phyloP scores from a whole-genome alignment of 2,329 filamentous ascomycete genomes.

The Aspergillus hortae region DNA sequence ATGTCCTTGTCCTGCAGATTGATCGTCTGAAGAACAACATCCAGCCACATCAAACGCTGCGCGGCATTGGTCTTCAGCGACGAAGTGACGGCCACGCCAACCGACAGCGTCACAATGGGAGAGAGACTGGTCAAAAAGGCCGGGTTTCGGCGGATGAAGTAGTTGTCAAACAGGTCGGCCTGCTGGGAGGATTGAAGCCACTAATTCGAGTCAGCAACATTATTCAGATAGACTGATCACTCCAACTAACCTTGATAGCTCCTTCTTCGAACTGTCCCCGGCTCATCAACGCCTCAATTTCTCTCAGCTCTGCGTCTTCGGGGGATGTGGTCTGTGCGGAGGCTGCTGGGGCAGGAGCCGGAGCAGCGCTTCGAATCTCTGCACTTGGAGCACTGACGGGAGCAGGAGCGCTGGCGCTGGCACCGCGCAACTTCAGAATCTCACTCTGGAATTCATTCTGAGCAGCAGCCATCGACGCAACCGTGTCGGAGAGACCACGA shows the following conservation, averaged over 20 bases:
- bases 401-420: constrained; percentile 19
- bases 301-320: constrained; percentile 40
- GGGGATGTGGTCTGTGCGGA: constrained; percentile 21
- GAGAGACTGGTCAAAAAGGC: constrained; percentile 54
- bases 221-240: background rate
- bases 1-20: constrained; percentile 55
- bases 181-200: constrained; percentile 62
- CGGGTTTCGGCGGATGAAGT: constrained; percentile 58
- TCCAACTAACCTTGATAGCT: constrained; percentile 40
- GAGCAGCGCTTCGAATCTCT: constrained; percentile 13
- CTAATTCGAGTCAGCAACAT: constrained; percentile 25
- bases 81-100: constrained; percentile 60
- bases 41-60: constrained; percentile 58
- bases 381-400: constrained; percentile 13
- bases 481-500: constrained; percentile 51
- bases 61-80: constrained; percentile 51
- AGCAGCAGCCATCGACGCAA: constrained; percentile 41
- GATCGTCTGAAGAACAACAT: constrained; percentile 52
- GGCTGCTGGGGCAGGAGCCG: constrained; percentile 4
- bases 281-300: constrained; percentile 40
- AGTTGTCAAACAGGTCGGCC: constrained; percentile 58
- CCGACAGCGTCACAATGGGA: constrained; percentile 57
- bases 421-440: constrained; percentile 34
- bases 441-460: constrained; percentile 42
- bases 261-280: constrained; percentile 42